Percentiles rank a stretch among this genome's conserved stretches.
phyloP scores from a whole-genome alignment of 2,329 filamentous ascomycete genomes.

The Pseudopyrenochaeta lycopersici region DNA sequence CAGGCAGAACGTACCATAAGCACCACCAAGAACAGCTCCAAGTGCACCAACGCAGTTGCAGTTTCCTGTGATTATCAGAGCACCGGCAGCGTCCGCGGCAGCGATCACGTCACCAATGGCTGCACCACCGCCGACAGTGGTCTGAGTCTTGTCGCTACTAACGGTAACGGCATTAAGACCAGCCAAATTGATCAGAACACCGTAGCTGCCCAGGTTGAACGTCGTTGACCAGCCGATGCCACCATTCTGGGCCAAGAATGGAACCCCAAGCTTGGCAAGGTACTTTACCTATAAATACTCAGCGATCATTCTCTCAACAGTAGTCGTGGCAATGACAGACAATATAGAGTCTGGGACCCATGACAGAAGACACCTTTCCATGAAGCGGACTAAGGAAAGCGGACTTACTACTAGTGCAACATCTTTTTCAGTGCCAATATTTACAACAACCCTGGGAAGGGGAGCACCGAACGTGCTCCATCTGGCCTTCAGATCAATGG shows the following conservation, averaged over 20 bases:
- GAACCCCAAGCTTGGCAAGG: constrained; percentile 22
- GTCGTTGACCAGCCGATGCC: constrained; percentile 38
- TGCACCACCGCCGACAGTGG: constrained; percentile 43
- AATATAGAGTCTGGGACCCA: no score
- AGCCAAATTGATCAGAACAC: constrained; percentile 42
- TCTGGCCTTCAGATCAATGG: constrained; percentile 21
- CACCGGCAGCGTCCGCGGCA: constrained; percentile 48
- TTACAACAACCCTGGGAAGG: constrained; percentile 28
- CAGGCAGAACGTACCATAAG: constrained; percentile 53
- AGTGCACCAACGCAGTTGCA: constrained; percentile 44
- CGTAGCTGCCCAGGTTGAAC: constrained; percentile 30
- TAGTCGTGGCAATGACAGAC: not conserved
- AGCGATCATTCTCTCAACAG: not conserved
- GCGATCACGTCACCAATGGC: constrained; percentile 49
- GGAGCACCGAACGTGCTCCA: constrained; percentile 35
- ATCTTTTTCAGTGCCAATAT: constrained; percentile 28
- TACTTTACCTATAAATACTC: constrained; percentile 30
- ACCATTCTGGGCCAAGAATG: constrained; percentile 40
- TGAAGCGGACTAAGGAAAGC: no score
- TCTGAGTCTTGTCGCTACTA: constrained; percentile 30
- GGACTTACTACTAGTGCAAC: constrained; percentile 27
- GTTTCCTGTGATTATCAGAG: constrained; percentile 38
- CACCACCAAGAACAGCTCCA: constrained; percentile 57
- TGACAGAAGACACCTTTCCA: no score
- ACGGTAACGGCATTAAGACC: constrained; percentile 35